Evolutionary conservation across 257 asterid species (phyloP).

Genomic region (Pogostemon cablin): DNA sequence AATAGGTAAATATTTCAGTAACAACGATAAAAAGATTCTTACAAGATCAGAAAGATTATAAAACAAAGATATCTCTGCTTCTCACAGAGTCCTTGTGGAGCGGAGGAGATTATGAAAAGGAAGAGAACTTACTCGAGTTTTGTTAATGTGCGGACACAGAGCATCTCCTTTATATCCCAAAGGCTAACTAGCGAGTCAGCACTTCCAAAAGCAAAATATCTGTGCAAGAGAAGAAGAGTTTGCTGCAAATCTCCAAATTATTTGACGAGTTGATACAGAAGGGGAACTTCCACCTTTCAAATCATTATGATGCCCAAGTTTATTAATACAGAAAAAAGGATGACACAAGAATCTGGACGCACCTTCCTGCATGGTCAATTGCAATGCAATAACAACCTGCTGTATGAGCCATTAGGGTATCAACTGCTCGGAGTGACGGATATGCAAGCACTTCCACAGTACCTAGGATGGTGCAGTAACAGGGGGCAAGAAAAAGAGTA

Average conservation of each 20-base stretch:
- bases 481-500: neutral
- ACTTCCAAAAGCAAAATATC: slow-evolving; percentile 98
- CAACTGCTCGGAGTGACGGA: slow-evolving; percentile 77
- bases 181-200: slow-evolving; percentile 98
- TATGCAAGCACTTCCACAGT: slow-evolving; percentile 95
- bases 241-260: slow-evolving; percentile 20
- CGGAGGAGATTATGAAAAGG: slow-evolving; percentile 8
- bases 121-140: slow-evolving; percentile 79
- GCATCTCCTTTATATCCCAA: slow-evolving; percentile 97
- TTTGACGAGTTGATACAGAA: neutral
- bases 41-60: neutral
- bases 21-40: neutral
- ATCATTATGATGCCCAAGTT: slow-evolving; percentile 10
- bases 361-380: slow-evolving; percentile 95
- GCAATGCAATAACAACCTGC: slow-evolving; percentile 99
- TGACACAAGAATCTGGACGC: slow-evolving; percentile 27
- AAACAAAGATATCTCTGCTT: slow-evolving; percentile 3
- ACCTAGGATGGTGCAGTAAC: slow-evolving; percentile 46
- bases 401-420: slow-evolving; percentile 94
- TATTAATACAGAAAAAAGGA: slow-evolving; percentile 15
- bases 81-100: slow-evolving; percentile 14
- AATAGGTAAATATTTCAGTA: slow-evolving; percentile 4
- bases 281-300: slow-evolving; percentile 13
- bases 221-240: slow-evolving; percentile 36
- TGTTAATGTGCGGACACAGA: slow-evolving; percentile 87